Evolutionary conservation across 2,329 filamentous ascomycete species (phyloP).

Genomic region (Hymenoscyphus infarciens): DNA sequence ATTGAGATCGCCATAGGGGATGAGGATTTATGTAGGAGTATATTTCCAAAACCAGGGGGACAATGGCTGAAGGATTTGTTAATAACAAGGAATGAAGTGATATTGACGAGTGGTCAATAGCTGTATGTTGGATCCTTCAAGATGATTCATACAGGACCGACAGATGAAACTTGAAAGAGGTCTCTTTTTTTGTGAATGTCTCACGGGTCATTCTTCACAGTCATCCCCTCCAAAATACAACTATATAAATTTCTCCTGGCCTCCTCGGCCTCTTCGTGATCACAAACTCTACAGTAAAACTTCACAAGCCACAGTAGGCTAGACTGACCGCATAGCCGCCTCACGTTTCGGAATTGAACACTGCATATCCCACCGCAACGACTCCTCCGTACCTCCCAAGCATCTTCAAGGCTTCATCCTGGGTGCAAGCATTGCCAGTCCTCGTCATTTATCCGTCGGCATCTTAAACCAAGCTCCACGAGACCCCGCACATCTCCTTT

Average conservation of each 20-base stretch:
- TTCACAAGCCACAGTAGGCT: neutral
- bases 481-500: neutral
- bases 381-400: neutral
- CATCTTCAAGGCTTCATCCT: neutral
- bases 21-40: neutral
- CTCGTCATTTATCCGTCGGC: neutral
- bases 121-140: neutral
- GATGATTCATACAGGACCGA: neutral
- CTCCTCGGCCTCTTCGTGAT: neutral
- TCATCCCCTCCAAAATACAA: neutral
- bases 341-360: neutral
- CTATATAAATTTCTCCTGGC: neutral
- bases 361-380: neutral
- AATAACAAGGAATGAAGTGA: neutral
- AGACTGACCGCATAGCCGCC: neutral
- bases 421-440: neutral
- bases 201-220: neutral
- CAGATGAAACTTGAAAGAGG: too few species aligned
- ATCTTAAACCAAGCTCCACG: neutral
- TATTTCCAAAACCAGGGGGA: neutral
- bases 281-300: neutral
- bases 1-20: neutral
- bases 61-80: neutral
- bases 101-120: neutral
- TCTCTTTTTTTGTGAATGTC: neutral